phyloP scores from a whole-genome alignment of 495 filamentous ascomycete species.

The Aspergillus bridgeri region DNA sequence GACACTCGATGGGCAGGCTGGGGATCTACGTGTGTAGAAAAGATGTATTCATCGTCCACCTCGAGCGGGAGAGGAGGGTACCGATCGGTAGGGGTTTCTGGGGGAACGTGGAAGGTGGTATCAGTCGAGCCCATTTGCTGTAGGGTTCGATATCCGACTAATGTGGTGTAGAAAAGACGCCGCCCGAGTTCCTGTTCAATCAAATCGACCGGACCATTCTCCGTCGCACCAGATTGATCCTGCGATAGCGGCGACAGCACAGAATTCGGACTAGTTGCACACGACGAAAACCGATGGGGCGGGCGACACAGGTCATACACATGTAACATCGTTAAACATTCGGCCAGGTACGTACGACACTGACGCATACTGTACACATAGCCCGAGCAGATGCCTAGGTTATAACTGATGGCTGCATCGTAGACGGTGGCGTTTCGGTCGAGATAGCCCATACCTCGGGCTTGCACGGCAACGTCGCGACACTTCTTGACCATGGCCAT shows the following conservation, averaged over 20 bases:
- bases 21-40: conserved; percentile 53
- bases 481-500: conserved; percentile 71
- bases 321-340: conserved; percentile 69
- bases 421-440: conserved; percentile 66
- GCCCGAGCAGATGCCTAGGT: conserved; percentile 65
- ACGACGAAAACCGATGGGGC: conserved; percentile 26
- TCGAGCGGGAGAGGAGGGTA: conserved; percentile 80
- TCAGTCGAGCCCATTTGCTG: conserved; percentile 67
- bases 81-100: conserved; percentile 65
- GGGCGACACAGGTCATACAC: conserved; percentile 60
- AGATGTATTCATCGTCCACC: conserved; percentile 76
- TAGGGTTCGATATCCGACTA: conserved; percentile 59
- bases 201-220: conserved; percentile 49
- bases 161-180: conserved; percentile 74
- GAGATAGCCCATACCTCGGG: conserved; percentile 66
- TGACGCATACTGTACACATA: conserved; percentile 66
- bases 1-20: conserved; percentile 64
- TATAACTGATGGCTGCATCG: conserved; percentile 83
- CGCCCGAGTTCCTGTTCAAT: conserved; percentile 75
- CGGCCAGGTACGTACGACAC: conserved; percentile 66
- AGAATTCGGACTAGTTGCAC: conserved; percentile 27
- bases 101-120: conserved; percentile 61
- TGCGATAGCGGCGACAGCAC: conserved; percentile 24
- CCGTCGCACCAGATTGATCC: conserved; percentile 14
- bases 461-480: conserved; percentile 65